Evolutionary conservation across 345 rosid genomes (phyloP).

Genomic region (Theobroma cacao): DNA sequence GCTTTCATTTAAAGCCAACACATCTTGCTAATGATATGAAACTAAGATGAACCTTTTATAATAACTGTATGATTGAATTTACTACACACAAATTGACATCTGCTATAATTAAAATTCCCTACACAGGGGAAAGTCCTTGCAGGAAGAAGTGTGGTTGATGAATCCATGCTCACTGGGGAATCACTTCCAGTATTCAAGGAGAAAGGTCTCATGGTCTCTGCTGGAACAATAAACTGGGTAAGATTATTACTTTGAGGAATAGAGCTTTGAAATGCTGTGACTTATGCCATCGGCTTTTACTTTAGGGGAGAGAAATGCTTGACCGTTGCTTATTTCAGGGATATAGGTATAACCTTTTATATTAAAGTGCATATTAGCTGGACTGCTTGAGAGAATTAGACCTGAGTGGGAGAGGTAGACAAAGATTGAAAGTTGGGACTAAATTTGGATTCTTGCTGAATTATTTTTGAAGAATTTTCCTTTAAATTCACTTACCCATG

Average conservation of each 20-base stretch:
- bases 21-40: neutral
- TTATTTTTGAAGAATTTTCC: neutral
- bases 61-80: neutral
- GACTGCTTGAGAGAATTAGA: neutral
- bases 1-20: neutral
- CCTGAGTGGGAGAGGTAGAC: neutral
- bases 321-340: neutral
- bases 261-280: too few species aligned
- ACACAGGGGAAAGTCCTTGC: constrained; percentile 79
- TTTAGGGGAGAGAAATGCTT: constrained; percentile 6
- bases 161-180: constrained; percentile 98
- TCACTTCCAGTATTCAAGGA: constrained; percentile 92
- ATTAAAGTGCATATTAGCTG: neutral
- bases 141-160: constrained; percentile 96
- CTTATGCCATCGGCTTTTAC: neutral
- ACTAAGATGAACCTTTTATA: constrained; percentile 1
- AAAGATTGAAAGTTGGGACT: neutral
- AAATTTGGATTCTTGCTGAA: neutral
- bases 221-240: constrained; percentile 27
- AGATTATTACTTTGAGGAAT: neutral
- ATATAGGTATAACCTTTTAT: neutral
- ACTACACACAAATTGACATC: constrained; percentile 1
- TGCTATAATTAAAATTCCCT: constrained; percentile 18
- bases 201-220: constrained; percentile 65
- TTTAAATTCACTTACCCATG: neutral